Evolutionary conservation across 2,329 filamentous ascomycete genomes (phyloP).

Genomic region (Fusarium brachygibbosum): DNA sequence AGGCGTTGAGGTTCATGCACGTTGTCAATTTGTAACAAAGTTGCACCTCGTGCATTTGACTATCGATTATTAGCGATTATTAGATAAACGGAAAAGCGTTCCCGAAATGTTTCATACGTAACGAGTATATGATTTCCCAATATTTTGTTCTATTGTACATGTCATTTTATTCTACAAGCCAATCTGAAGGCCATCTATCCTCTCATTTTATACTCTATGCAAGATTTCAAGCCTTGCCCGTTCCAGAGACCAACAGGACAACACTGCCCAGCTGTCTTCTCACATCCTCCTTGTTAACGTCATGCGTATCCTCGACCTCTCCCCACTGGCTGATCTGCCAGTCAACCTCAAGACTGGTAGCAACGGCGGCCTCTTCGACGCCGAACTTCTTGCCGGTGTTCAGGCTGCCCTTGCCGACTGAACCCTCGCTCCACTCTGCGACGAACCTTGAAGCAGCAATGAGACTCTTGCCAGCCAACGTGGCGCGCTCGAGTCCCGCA

Average conservation of each 20-base stretch:
- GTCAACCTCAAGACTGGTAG: conserved; percentile 84
- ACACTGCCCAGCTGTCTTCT: conserved; percentile 89
- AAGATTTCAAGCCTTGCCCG: conserved; percentile 48
- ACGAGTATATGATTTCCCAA: background rate
- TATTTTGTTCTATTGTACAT: conserved; percentile 34
- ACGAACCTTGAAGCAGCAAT: conserved; percentile 82
- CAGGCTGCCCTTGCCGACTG: conserved; percentile 63
- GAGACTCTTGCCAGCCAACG: conserved; percentile 88
- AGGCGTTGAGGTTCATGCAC: background rate
- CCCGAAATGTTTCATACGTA: background rate
- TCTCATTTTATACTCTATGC: background rate
- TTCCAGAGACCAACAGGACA: conserved; percentile 81
- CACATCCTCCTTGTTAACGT: conserved; percentile 93
- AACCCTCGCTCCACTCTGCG: conserved; percentile 87
- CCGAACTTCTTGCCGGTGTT: conserved; percentile 68
- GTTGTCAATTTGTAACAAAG: background rate
- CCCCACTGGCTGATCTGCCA: conserved; percentile 96
- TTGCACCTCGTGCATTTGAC: background rate
- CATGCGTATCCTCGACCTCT: conserved; percentile 97
- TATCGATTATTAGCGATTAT: background rate
- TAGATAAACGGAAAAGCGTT: background rate
- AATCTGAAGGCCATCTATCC: background rate
- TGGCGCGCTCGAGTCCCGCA: conserved; percentile 85
- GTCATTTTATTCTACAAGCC: conserved; percentile 36
- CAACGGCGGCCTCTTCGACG: conserved; percentile 83